Conservation (phyloP, 2,329 filamentous ascomycete species). For the Xylaria sp. region DNA sequence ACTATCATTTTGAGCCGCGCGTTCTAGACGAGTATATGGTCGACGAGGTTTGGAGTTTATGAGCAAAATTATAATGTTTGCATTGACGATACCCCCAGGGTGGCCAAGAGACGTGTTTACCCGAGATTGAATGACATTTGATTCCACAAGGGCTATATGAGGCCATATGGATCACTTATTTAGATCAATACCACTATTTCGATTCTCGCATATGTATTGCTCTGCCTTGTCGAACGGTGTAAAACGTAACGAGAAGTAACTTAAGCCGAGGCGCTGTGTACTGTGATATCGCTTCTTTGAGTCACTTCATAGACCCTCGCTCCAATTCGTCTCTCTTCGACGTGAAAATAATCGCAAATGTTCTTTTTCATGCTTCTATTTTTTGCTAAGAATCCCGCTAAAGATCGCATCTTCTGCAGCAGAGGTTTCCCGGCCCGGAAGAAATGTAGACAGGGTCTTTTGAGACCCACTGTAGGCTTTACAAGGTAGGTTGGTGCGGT, state of each 20-base stretch:
- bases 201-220: slow-evolving; percentile 9
- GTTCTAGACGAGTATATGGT: slow-evolving; percentile 26
- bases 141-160: slow-evolving; percentile 24
- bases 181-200: slow-evolving; percentile 39
- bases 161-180: slow-evolving; percentile 35
- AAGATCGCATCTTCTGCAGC: no score
- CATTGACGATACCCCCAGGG: slow-evolving; percentile 46
- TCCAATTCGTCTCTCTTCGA: background rate
- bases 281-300: background rate
- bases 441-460: no score
- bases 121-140: slow-evolving; percentile 25
- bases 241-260: background rate
- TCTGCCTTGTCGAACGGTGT: background rate
- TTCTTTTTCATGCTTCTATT: no score
- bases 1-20: slow-evolving; percentile 28
- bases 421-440: no score
- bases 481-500: background rate
- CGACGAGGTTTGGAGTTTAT: slow-evolving; percentile 33
- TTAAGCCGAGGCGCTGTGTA: background rate
- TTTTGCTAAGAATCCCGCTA: no score
- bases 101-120: slow-evolving; percentile 44
- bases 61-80: slow-evolving; percentile 38
- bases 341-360: no score
- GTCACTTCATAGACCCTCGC: background rate
- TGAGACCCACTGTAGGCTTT: background rate